Evolutionary conservation across 106 monocot genomes (phyloP), one percentile per base, ranked within the genome.

Genomic region (Allium cepa): DNA sequence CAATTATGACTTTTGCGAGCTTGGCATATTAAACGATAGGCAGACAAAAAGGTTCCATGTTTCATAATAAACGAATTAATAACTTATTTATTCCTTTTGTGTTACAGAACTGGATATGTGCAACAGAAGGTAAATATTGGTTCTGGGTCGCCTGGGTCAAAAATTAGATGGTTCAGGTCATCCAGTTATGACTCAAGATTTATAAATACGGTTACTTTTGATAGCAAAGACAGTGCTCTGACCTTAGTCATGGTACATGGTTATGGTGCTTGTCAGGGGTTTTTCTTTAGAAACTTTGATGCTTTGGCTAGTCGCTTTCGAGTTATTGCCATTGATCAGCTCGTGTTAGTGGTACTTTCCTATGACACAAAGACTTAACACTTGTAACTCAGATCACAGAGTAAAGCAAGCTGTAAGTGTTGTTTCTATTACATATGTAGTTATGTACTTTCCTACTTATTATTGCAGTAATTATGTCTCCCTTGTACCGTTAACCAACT

Each of bases 211-310:
- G 75, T 95, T 10, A 83, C 85, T 11, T 95, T 95, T 80, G 88
- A 88, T 62, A 85, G 91, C 78, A 78, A 81, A 17, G 84, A 80
- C 8, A 59, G 66, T 63, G 75, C 88, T 17, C 90, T 90, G 17
- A 95, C 90, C 11, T 81, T 91, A 71, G 85, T 95, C 26, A 86
- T 95, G 95, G 81, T 95, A 63, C 95, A 95, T 81, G 95, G 95
- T 10, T 95, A 95, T 80, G 94, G 85, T 77, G 95, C 95, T 75
- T 95, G 91, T 63, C 88, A 91, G 71, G 95, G 91, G 15, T 95
- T 95, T 79, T 95, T 95, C 68, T 95, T 88, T 59, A 76, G 91
- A 47, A 91, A 95, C 69, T 95, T 91, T 82, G 95, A 95, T 81
- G 88, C 88, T 46, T 79, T 95, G 59, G 83, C 95, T 36, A 77